Base-by-base conservation (phyloP, 1,284 basidiomycete species). In the Rhizoctonia solani region DNA sequence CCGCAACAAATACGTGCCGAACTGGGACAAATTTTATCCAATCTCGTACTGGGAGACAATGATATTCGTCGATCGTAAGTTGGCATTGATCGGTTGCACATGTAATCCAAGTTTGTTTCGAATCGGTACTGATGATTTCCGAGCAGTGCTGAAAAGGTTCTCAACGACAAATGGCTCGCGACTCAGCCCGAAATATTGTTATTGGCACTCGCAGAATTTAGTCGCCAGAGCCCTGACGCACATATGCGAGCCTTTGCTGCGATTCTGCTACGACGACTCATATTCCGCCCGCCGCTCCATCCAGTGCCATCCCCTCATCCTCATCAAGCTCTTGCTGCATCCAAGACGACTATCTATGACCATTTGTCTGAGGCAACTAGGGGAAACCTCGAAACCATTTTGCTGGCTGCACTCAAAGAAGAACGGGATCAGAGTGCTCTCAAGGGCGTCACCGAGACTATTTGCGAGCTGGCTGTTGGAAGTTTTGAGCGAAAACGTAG, bases 1-100 rank as follows among this genome's bases (percentile, higher is more conserved):
- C 55, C 71, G 8, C 67, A 68, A 44, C 72, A 72, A 25, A 70
- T 72, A 9, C 69, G 72, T 32, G 63, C 52, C 27, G 68, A 71
- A 27, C 70, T 91, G 71, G 90, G 87, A 0, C 89, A 92, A 76
- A 90, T 91, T 70, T 83, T 92, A 41, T 87, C 89, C 9, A 92
- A 92, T 76, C 83, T 91, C 23, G 88, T 92, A 5, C 80, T 89
- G 49, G 89, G 88, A 8, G 88, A 91, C 74, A 91, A 91, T 76
- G 85, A 86, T 65, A 89, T 91, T 55, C 85, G 89, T 19, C 79
- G 86, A 73, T 88, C 81, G 87, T 86, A 71, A 70, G 83, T 80
- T 21, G 44, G 29, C 16, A 19, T 16, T 14, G 3, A 14, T 41
- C 29, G n/a, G 32, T 47, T 54, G 34, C 23, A 41, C n/a, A 34